phyloP scores from a whole-genome alignment of 2,329 filamentous ascomycete species.

The Fusarium fujikuroi region DNA sequence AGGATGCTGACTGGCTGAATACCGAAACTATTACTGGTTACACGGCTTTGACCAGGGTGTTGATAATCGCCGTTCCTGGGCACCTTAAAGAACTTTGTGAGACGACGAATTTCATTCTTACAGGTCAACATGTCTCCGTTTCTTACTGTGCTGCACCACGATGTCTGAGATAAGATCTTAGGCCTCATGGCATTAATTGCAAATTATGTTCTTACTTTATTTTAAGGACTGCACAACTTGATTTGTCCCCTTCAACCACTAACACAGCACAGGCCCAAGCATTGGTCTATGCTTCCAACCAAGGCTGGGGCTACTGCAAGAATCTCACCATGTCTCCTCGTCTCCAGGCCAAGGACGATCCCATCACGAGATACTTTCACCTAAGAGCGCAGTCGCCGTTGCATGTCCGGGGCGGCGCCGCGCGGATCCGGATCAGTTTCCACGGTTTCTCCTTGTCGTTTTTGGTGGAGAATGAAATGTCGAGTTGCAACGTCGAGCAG shows the following conservation, averaged over 20 bases:
- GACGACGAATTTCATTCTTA: neutral
- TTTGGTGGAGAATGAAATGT: slow-evolving; percentile 6
- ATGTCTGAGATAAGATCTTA: slow-evolving; percentile 26
- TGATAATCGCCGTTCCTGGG: slow-evolving; percentile 7
- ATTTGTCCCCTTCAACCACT: neutral
- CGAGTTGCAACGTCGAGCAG: neutral
- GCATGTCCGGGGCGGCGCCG: slow-evolving; percentile 18
- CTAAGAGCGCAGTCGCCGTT: slow-evolving; percentile 32
- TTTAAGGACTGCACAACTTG: neutral
- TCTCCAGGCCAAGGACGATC: slow-evolving; percentile 14
- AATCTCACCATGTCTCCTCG: slow-evolving; percentile 24
- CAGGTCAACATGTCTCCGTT: neutral
- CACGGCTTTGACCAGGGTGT: neutral
- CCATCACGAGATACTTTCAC: slow-evolving; percentile 45
- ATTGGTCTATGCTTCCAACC: neutral
- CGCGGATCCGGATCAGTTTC: slow-evolving; percentile 19
- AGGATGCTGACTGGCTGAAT: slow-evolving; percentile 25
- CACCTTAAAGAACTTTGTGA: neutral
- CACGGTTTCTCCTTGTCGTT: slow-evolving; percentile 8
- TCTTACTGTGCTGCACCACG: neutral
- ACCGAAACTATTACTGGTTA: slow-evolving; percentile 12
- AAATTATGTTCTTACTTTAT: neutral
- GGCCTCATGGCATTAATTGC: neutral
- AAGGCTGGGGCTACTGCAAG: neutral
- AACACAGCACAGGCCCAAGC: neutral